These are phyloP conservation scores for Letharia columbiana DNA, from an alignment of 495 filamentous ascomycete genomes.

Conservation along the genomic window DNA sequence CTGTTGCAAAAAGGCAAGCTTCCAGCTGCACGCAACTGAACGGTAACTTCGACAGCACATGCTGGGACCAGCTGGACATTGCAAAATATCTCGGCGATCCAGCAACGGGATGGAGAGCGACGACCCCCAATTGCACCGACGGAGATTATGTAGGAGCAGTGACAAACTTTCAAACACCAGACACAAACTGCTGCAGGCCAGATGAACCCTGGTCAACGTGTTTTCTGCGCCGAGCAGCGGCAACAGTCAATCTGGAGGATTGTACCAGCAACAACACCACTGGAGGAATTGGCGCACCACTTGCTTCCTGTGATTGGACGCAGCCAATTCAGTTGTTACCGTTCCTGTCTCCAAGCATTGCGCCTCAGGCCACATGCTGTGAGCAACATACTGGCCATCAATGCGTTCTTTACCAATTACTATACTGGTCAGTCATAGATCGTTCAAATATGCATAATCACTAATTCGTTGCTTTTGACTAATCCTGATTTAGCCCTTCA, in stretches of 20 bases:
- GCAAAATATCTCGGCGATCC: neutral
- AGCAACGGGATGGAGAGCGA: neutral
- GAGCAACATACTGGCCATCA: slow-evolving; percentile 3
- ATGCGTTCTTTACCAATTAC: neutral
- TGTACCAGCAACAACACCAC: too few relatives aligned
- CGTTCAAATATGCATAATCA: too few relatives aligned
- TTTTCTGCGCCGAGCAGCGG: neutral
- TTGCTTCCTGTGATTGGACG: too few relatives aligned
- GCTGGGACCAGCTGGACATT: slow-evolving; percentile 10
- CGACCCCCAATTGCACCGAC: neutral
- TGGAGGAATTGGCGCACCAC: too few relatives aligned
- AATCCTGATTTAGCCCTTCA: too few relatives aligned
- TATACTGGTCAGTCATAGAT: too few relatives aligned
- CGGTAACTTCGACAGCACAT: slow-evolving; percentile 1
- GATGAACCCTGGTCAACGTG: neutral
- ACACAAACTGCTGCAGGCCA: neutral
- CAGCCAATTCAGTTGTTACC: too few relatives aligned
- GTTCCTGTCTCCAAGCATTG: neutral
- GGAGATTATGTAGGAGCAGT: neutral
- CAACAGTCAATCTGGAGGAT: too few relatives aligned
- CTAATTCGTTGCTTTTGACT: too few relatives aligned
- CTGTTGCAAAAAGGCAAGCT: neutral
- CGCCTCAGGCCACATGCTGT: neutral
- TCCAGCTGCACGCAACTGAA: neutral
- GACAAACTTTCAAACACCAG: too few relatives aligned